Conservation (phyloP, 2,329 filamentous ascomycete species). For the Nothopassalora personata region DNA sequence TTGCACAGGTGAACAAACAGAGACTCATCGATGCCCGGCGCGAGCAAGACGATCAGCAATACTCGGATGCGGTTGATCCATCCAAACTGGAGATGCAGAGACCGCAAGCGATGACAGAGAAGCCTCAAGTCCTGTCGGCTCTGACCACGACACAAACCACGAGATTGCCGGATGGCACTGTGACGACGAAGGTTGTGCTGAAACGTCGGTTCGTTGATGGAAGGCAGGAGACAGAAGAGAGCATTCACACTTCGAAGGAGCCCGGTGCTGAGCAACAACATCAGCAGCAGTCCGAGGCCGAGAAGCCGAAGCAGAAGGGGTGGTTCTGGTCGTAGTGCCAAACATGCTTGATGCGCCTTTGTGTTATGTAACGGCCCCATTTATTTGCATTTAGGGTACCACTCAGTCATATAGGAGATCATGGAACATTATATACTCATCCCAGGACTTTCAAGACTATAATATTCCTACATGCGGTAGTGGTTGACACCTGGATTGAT, state of each 20-base stretch:
- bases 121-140: slow-evolving; percentile 47
- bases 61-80: background rate
- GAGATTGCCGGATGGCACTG: slow-evolving; percentile 51
- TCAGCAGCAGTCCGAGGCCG: slow-evolving; percentile 1
- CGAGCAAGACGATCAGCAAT: background rate
- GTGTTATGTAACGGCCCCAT: background rate
- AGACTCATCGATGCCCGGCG: background rate
- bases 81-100: background rate
- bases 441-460: background rate
- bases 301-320: slow-evolving; percentile 19
- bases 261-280: background rate
- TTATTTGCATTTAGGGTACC: slow-evolving; percentile 1
- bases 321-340: slow-evolving; percentile 34
- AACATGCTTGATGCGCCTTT: background rate
- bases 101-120: slow-evolving; percentile 1
- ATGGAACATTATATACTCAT: background rate
- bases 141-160: slow-evolving; percentile 53
- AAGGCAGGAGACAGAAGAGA: slow-evolving; percentile 54
- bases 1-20: background rate
- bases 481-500: too few relatives aligned
- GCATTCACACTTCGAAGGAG: slow-evolving; percentile 40
- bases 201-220: slow-evolving; percentile 58
- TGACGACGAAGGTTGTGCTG: slow-evolving; percentile 53
- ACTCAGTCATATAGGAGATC: background rate
- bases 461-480: background rate